Percentiles rank a stretch among this genome's conserved stretches.
Conservation (phyloP, 148 eudicot genomes). For the Pharnaceum exiguum region DNA sequence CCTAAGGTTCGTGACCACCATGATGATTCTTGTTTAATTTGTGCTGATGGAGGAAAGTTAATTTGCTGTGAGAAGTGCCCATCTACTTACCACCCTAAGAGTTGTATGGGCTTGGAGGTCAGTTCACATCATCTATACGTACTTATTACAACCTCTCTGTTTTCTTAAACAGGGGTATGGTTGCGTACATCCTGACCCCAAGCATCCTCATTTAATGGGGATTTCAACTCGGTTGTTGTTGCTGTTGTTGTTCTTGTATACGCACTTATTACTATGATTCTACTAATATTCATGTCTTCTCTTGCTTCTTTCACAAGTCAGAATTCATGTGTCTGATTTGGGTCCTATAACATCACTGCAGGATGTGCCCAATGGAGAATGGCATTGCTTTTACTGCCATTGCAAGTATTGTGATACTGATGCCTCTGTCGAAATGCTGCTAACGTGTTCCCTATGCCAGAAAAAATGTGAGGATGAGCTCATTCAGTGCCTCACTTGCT, state of each 20-base stretch:
- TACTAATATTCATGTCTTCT: no score
- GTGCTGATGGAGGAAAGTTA: slow-evolving; percentile 67
- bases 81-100: slow-evolving; percentile 44
- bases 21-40: slow-evolving; percentile 62
- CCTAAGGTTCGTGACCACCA: slow-evolving; percentile 19
- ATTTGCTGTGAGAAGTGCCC: slow-evolving; percentile 49
- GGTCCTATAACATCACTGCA: slow-evolving; percentile 11
- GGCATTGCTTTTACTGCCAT: slow-evolving; percentile 51
- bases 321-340: no score
- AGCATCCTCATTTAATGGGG: no score
- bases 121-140: not conserved
- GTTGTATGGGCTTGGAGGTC: slow-evolving; percentile 49
- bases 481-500: not conserved
- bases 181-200: no score
- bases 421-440: not conserved
- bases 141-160: not conserved
- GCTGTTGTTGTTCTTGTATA: no score
- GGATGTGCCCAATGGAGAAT: slow-evolving; percentile 35
- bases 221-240: no score
- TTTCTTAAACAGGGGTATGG: not conserved
- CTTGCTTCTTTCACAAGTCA: no score
- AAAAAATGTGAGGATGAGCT: slow-evolving; percentile 38
- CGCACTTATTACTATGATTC: no score
- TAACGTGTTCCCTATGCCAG: slow-evolving; percentile 38
- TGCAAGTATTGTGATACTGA: slow-evolving; percentile 41